Base-by-base conservation (phyloP, 108 stramenopile species). In the Seminavis robusta region DNA sequence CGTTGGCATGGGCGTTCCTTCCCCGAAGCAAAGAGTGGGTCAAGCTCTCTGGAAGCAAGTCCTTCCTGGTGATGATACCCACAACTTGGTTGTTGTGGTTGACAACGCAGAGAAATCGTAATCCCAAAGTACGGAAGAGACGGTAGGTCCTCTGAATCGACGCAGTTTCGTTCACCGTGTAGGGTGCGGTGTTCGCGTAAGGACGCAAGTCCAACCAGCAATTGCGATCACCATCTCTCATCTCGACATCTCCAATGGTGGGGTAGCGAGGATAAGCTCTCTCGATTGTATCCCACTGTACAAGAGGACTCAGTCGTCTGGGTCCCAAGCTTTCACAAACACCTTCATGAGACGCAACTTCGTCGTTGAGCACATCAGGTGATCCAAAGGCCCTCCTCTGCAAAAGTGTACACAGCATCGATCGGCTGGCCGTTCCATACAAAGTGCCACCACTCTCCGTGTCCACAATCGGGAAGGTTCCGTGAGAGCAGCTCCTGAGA, bases 141-240 rank as follows among this genome's bases (percentile, higher is more conserved):
- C 95, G 89, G 66, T 98, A 98, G 4, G 97, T 91, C 15, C 95
- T 58, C 73, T 91, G 86, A 50, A 95, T 81, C 6, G 94, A 96
- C 3, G 94, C 93, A 20, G 90, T 95, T 47, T 93, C 92, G 56
- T 90, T 89, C 53, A 98, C 83, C 25, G 93, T 89, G 69, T 95
- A 94, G 16, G 97, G 94, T 27, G 95, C 94, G 32, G 95, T 96
- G 77, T 96, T 95, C 28, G 92, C 91, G 63, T 96, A 95, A n/a
- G 97, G 97, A 40, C 95, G 71, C 47, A 98, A 79, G 65, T 98
- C 97, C 36, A 98, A 67, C 89, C 87, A 90, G 56, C 88, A 90
- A 50, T 86, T 83, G 28, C 93, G 56, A 42, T 95, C 97, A 20
- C 69, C 68, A 19, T 80, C 83, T 3, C 86, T 52, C 42, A 98